Base-by-base conservation (phyloP, 139 green algal species). In the Chlorella sp. region DNA sequence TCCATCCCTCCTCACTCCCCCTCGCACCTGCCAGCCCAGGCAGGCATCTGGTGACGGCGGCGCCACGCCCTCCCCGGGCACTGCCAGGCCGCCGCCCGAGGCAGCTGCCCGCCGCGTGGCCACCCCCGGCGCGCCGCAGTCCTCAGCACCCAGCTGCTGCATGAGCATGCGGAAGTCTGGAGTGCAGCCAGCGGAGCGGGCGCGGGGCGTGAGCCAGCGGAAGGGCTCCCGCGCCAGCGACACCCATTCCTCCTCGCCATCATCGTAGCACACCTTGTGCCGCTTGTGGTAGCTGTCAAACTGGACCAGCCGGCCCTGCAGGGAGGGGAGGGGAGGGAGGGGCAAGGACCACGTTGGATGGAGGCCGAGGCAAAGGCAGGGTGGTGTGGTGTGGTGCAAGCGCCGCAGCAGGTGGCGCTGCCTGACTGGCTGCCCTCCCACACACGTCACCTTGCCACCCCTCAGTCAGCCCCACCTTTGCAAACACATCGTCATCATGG, bases 231-330 rank as follows among this genome's bases (percentile, higher is more conserved):
- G 68, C 39, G 79, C 26, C 72, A 96, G 86, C 4, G 74, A 56
- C 57, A 95, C 56, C 86, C 89, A 91, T 74, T 95, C 92, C 38
- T 90, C 83, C 80, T 93, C 84, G 23, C 90, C 89, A 64, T 95
- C 93, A 73, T 96, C 93, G 73, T 95, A 95, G 51, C 70, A 34
- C 30, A 95, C 63, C 76, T 92, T 92, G 78, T 80, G 74, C 34
- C 86, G 87, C 74, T 94, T 91, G 63, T 94, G 86, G 81, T 90
- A 90, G 18, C 60, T 34, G 74, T 93, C 87, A 64, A 86, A 93
- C 34, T 84, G 57, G 21, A 82, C 63, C 60, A 93, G 62, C 56
- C 87, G 70, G 39, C 89, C 90, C 86, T 90, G 78, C 30, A 41
- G 34, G 23, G 25, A 20, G 47, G 47, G n/a, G 2, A 0, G n/a